Conservation (phyloP, 2,329 filamentous ascomycete species). For the Fusarium tupiense region DNA sequence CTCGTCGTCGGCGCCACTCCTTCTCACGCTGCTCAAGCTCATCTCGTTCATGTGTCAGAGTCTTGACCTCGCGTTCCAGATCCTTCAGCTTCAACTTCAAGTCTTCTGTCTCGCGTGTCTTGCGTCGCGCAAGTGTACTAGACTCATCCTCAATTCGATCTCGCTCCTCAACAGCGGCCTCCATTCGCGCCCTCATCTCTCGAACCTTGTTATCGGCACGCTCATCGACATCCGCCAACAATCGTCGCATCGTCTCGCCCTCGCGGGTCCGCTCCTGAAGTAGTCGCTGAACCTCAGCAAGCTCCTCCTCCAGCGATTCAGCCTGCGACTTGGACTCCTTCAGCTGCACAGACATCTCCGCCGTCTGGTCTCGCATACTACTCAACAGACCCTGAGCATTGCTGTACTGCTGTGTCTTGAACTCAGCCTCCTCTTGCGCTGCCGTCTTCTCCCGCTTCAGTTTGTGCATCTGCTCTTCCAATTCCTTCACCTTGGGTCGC, state of each 20-base stretch:
- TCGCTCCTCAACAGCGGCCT: constrained; percentile 90
- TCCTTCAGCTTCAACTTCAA: constrained; percentile 82
- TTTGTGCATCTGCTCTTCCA: constrained; percentile 78
- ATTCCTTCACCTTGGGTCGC: constrained; percentile 67
- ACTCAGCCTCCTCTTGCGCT: constrained; percentile 80
- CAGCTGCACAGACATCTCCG: constrained; percentile 89
- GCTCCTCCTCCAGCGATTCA: constrained; percentile 90
- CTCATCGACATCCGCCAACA: constrained; percentile 87
- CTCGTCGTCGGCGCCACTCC: constrained; percentile 77
- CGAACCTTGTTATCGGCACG: constrained; percentile 82
- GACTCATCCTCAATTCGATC: constrained; percentile 94
- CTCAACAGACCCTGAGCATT: constrained; percentile 86
- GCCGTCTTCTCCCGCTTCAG: constrained; percentile 73
- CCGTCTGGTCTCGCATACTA: constrained; percentile 92
- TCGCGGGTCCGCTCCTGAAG: constrained; percentile 90
- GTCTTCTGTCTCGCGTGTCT: constrained; percentile 87
- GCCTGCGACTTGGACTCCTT: constrained; percentile 86
- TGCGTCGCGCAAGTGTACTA: constrained; percentile 77
- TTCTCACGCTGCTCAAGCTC: constrained; percentile 78
- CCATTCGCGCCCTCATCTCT: constrained; percentile 89
- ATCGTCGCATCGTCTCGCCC: constrained; percentile 90
- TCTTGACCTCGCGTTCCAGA: constrained; percentile 79
- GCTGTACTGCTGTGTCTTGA: constrained; percentile 86
- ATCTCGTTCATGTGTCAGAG: constrained; percentile 77
- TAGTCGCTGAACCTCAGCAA: constrained; percentile 86